Conservation (phyloP, 2,329 filamentous ascomycete genomes). For the Lizonia empirigonia region DNA sequence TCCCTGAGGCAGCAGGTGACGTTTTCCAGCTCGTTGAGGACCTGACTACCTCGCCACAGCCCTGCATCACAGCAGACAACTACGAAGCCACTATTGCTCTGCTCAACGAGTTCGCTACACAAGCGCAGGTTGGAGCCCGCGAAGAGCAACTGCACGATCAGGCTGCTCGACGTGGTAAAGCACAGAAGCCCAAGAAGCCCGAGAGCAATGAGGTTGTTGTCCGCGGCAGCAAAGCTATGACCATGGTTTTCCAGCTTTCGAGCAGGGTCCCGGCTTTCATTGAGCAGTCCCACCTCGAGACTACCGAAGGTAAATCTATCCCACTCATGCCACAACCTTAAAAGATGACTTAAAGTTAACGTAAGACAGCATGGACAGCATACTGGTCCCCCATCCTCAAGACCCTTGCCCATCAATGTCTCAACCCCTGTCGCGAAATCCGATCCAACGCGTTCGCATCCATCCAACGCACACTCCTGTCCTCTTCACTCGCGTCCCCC, state of each 20-base stretch:
- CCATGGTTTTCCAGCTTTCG: constrained; percentile 81
- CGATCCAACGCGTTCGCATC: constrained; percentile 85
- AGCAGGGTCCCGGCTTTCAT: constrained; percentile 83
- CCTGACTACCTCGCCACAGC: constrained; percentile 70
- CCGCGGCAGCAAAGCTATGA: constrained; percentile 80
- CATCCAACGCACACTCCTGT: constrained; percentile 83
- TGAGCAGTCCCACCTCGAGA: constrained; percentile 89
- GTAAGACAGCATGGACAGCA: constrained; percentile 79
- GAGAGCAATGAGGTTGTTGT: constrained; percentile 74
- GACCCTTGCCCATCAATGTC: constrained; percentile 85
- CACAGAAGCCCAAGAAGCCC: constrained; percentile 55
- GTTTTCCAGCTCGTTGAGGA: constrained; percentile 89
- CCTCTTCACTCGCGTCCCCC: constrained; percentile 79
- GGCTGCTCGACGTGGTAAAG: constrained; percentile 58
- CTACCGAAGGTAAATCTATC: constrained; percentile 68
- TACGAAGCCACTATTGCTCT: constrained; percentile 86
- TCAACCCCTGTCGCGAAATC: constrained; percentile 92
- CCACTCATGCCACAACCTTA: background rate
- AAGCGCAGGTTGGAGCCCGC: constrained; percentile 73
- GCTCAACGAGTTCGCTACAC: constrained; percentile 87
- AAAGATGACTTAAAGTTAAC: background rate
- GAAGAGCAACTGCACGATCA: constrained; percentile 72
- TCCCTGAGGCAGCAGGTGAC: constrained; percentile 71
- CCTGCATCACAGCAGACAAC: constrained; percentile 91
- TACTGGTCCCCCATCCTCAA: constrained; percentile 98